Conservation (phyloP, 352 stramenopile species). For the Phytophthora idaei region DNA sequence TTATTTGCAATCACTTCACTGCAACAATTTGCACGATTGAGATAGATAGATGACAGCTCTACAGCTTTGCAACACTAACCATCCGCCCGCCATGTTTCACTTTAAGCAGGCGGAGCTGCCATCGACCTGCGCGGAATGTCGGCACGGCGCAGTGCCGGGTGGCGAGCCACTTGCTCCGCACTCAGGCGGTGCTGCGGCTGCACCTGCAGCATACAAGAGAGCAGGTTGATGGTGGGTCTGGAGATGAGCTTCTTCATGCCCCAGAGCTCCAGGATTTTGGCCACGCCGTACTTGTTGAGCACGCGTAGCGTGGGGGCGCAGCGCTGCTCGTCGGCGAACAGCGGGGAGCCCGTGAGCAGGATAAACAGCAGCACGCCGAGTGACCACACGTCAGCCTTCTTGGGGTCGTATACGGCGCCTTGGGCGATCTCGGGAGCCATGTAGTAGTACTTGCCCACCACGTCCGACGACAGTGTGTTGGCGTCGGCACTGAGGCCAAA, state of each 20-base stretch:
- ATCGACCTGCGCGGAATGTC: background rate
- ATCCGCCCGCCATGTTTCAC: conserved; percentile 3
- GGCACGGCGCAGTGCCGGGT: conserved; percentile 24
- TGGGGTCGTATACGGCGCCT: conserved; percentile 45
- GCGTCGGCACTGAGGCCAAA: conserved; percentile 64
- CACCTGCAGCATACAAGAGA: conserved; percentile 54
- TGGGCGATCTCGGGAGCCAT: conserved; percentile 63
- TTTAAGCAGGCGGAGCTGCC: conserved; percentile 10
- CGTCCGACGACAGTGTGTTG: conserved; percentile 36
- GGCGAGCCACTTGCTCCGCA: conserved; percentile 38
- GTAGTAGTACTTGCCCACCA: conserved; percentile 72
- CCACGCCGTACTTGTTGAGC: conserved; percentile 52
- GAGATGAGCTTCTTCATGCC: conserved; percentile 38
- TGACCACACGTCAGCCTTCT: conserved; percentile 79
- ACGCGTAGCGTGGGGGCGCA: conserved; percentile 57
- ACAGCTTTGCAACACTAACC: conserved; percentile 12
- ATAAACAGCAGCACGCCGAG: conserved; percentile 85
- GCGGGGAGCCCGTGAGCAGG: conserved; percentile 62
- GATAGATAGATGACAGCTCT: conserved; percentile 15
- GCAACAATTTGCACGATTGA: conserved; percentile 14
- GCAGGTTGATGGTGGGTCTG: conserved; percentile 44
- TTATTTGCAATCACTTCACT: conserved; percentile 21
- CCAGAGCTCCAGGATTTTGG: conserved; percentile 67
- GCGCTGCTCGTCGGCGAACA: conserved; percentile 27
- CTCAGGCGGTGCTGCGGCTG: conserved; percentile 37